Conservation (phyloP, 345 rosid genomes). For the Pistacia integerrima region DNA sequence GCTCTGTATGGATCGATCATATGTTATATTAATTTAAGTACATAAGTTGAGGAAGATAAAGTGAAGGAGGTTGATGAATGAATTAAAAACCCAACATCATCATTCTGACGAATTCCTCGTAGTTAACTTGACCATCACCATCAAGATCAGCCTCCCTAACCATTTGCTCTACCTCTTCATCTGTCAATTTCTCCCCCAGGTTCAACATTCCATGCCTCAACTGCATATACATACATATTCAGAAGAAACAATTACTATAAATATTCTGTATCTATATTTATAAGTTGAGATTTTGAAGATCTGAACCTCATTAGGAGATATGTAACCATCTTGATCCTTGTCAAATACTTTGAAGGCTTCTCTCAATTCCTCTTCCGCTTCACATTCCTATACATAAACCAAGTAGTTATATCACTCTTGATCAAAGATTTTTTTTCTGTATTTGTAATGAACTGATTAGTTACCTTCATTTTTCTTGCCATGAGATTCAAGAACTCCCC, state of each 20-base stretch:
- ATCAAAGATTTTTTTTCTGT: not conserved
- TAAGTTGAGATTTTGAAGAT: not conserved
- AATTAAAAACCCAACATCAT: constrained; percentile 51
- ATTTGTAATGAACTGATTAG: not conserved
- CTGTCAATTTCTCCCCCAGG: constrained; percentile 53
- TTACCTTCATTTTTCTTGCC: constrained; percentile 70
- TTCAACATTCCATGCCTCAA: constrained; percentile 55
- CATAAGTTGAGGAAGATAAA: no score
- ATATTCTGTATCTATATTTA: no score
- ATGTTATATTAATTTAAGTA: no score
- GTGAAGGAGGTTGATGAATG: no score
- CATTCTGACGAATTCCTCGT: constrained; percentile 71
- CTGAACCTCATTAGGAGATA: constrained; percentile 62
- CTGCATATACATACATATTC: constrained; percentile 30
- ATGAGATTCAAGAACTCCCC: constrained; percentile 73
- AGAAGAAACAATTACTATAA: not conserved
- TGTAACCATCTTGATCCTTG: constrained; percentile 68
- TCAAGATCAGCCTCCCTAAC: constrained; percentile 59
- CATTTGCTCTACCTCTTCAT: constrained; percentile 59
- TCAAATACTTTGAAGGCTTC: constrained; percentile 74
- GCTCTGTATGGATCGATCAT: no score
- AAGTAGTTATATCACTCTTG: not conserved
- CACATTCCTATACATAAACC: constrained; percentile 41
- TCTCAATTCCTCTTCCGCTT: constrained; percentile 53
- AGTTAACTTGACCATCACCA: constrained; percentile 63